Evolutionary conservation across 2,329 filamentous ascomycete species (phyloP), one percentile per base, ranked within the genome.

Genomic region (Ophioceras dolichostomum): DNA sequence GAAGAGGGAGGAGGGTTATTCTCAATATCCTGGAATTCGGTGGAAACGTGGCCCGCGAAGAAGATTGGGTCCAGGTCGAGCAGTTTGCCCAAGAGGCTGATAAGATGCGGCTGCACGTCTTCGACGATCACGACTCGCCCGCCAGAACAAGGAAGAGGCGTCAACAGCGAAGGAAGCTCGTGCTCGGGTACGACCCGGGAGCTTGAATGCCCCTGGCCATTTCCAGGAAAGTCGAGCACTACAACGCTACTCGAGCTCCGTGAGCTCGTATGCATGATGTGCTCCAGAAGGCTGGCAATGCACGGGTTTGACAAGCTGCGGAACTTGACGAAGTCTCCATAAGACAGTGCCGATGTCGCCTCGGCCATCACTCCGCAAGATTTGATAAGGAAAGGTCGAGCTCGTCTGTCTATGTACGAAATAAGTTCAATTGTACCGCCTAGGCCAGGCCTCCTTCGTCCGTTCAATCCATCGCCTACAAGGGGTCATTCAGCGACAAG

Each of bases 1-100:
- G 41, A 44, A 10, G 44, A 44, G n/a, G 46, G 44, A 6, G 43
- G 35, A 5, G 41, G 38, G 12, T 39, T 39, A 13, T 42, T 44
- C 31, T 48, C 44, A 19, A 46, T 34, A 14, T 48, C 38, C 18
- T 39, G 24, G 19, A 46, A 41, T 26, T 45, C 29, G 4, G 46
- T 46, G 16, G 17, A 37, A 14, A 46, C 21, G 17, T 48, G 36
- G 22, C 36, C 36, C 3, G 46, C 46, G 37, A 48, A 48, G 36
- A 46, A 48, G 8, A 46, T 21, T 1, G 46, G 46, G 32, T 48
- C 46, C 2, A 48, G 13, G 32, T 44, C 43, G 10, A 46, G 39
- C 8, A 14, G 20, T 12, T 37, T 31, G 5, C 44, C 41, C 4
- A 46, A 31, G 16, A 44, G n/a, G 16, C 29, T 37, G 5, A 46